phyloP scores from a whole-genome alignment of 2,329 filamentous ascomycete species.

The Aureobasidium sp. region DNA sequence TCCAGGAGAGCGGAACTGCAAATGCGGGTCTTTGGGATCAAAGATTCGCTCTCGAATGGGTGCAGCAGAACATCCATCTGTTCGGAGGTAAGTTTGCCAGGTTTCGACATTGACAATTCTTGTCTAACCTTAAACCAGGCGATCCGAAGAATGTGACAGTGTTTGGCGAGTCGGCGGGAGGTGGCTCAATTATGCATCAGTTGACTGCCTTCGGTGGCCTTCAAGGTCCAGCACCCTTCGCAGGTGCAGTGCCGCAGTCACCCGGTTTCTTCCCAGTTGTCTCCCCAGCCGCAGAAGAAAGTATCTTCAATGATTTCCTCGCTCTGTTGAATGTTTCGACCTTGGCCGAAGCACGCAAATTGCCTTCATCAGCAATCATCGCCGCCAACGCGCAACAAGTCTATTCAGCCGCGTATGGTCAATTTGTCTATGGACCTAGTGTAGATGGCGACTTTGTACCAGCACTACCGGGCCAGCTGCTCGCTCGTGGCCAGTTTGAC shows the following conservation, averaged over 20 bases:
- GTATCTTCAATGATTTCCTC: slow-evolving; percentile 35
- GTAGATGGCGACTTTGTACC: slow-evolving; percentile 46
- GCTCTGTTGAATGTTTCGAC: slow-evolving; percentile 36
- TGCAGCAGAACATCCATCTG: slow-evolving; percentile 46
- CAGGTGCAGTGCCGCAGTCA: slow-evolving; percentile 41
- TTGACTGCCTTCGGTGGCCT: slow-evolving; percentile 47
- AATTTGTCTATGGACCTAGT: slow-evolving; percentile 41
- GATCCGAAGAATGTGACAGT: slow-evolving; percentile 37
- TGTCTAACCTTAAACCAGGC: neutral
- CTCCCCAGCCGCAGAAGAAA: slow-evolving; percentile 33
- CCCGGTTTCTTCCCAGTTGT: slow-evolving; percentile 37
- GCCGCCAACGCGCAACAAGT: slow-evolving; percentile 40
- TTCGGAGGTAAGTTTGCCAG: slow-evolving; percentile 47
- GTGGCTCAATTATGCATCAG: slow-evolving; percentile 49
- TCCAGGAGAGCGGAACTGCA: slow-evolving; percentile 37
- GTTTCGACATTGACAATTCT: neutral
- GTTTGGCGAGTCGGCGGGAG: slow-evolving; percentile 47
- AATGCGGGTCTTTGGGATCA: slow-evolving; percentile 50
- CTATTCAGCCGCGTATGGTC: slow-evolving; percentile 35
- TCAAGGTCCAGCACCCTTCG: slow-evolving; percentile 38
- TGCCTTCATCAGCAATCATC: slow-evolving; percentile 36
- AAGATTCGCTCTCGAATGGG: slow-evolving; percentile 51
- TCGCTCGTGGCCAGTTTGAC: slow-evolving; percentile 40
- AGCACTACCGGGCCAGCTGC: slow-evolving; percentile 38
- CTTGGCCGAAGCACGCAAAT: slow-evolving; percentile 38